Evolutionary conservation across 1,284 basidiomycete species (phyloP), one percentile per base, ranked within the genome.

Genomic region (Trametes sp.): DNA sequence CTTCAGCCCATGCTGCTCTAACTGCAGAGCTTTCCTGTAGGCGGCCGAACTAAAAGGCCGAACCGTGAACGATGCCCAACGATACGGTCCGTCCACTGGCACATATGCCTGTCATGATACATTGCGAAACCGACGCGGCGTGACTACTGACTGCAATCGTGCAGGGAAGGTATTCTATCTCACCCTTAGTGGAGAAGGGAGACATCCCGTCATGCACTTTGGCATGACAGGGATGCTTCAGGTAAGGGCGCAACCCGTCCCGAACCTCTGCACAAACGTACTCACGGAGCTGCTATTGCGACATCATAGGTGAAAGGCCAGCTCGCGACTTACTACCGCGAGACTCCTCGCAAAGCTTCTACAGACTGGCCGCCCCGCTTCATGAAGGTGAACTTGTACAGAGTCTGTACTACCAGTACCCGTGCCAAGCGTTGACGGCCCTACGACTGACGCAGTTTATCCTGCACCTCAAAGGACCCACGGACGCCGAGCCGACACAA

Each of bases 151-250:
- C 29, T 4, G 7, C 14, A 7, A 11, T 2, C 29, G n/a, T 45
- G 55, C 54, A 87, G 93, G 93, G 46, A 95, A 95, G 75, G 85
- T 86, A 62, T 92, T 94, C 71, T 94, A 89, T 72, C 73, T 94
- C n/a, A 81, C 82, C 46, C 80, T 94, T 0, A 84, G 86, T 42
- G 90, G 90, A 4, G 67, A 80, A 24, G 90, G 90, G 0, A 80
- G 80, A 70, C 76, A 84, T 66, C 92, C 91, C 3, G 87, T 93
- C 5, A 78, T 93, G 61, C 92, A 94, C 73, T 92, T 94, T 68
- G 92, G 92, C 2, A 94, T 94, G 92, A 93, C 91, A 2, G 92
- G 92, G 10, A 88, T 89, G 87, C 80, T 94, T 38, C 87, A 91
- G 78, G 89, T 90, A 23, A 19, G 60, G 9, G 31, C 31, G 6